A percentile compares a stretch with the other conserved stretches of the same genome.
phyloP scores from a whole-genome alignment of 208 protist species.

The Trypanosoma brucei region DNA sequence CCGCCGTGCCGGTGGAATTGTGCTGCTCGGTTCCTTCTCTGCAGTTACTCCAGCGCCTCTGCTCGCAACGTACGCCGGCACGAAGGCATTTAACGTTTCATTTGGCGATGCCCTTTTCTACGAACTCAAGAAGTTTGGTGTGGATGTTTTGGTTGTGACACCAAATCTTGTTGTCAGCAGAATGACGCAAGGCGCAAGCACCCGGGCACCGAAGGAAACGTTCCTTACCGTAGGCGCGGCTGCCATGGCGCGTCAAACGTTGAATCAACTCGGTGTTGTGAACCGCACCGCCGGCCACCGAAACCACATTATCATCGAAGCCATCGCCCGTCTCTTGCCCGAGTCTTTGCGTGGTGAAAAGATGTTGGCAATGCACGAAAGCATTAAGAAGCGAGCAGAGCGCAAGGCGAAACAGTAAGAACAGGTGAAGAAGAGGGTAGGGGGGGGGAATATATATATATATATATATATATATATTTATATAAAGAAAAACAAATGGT shows the following conservation, averaged over 20 bases:
- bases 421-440: slow-evolving; percentile 1
- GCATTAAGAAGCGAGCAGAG: slow-evolving; percentile 39
- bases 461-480: background rate
- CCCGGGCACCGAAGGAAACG: slow-evolving; percentile 52
- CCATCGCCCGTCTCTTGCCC: slow-evolving; percentile 26
- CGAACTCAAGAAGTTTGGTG: slow-evolving; percentile 55
- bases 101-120: slow-evolving; percentile 56
- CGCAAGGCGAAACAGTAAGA: slow-evolving; percentile 10
- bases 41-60: slow-evolving; percentile 69
- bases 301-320: slow-evolving; percentile 61
- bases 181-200: slow-evolving; percentile 75
- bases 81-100: slow-evolving; percentile 81
- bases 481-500: background rate
- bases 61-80: slow-evolving; percentile 79
- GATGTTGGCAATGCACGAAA: slow-evolving; percentile 32
- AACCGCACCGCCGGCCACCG: slow-evolving; percentile 41
- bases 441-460: background rate
- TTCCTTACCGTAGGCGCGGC: slow-evolving; percentile 67
- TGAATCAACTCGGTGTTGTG: slow-evolving; percentile 58
- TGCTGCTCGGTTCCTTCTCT: slow-evolving; percentile 70
- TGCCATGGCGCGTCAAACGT: slow-evolving; percentile 63
- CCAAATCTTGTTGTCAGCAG: slow-evolving; percentile 80
- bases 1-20: slow-evolving; percentile 63
- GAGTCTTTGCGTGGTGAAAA: slow-evolving; percentile 28
- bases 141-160: slow-evolving; percentile 64